A percentile compares a stretch with the other conserved stretches of the same genome.
These are phyloP conservation scores for Podaxis sp. DNA, from an alignment of 768 basidiomycete species.

Conservation along the genomic window DNA sequence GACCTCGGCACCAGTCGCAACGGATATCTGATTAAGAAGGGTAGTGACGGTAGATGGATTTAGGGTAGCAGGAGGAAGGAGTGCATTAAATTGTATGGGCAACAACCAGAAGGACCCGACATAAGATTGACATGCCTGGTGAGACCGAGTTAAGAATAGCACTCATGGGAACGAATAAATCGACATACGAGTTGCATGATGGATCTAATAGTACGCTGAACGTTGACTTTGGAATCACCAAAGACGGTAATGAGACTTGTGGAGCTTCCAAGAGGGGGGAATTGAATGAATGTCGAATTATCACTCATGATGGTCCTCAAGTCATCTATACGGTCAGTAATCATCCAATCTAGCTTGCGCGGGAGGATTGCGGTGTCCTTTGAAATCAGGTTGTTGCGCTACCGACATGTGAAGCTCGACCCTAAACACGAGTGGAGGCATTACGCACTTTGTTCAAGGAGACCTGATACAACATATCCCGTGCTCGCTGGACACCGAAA, in stretches of 20 bases:
- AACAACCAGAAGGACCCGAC: slow-evolving; percentile 97
- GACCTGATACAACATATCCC: slow-evolving; percentile 92
- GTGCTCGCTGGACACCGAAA: slow-evolving; percentile 90
- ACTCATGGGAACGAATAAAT: neutral
- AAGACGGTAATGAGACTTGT: slow-evolving; percentile 92
- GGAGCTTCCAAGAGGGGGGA: slow-evolving; percentile 89
- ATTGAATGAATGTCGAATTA: slow-evolving; percentile 94
- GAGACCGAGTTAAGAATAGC: neutral
- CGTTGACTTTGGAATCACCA: slow-evolving; percentile 91
- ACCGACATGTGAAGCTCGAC: slow-evolving; percentile 5
- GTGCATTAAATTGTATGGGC: slow-evolving; percentile 89
- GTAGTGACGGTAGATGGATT: slow-evolving; percentile 81
- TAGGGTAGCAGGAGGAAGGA: slow-evolving; percentile 78
- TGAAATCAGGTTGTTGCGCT: slow-evolving; percentile 90
- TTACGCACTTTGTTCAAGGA: slow-evolving; percentile 77
- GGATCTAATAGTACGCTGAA: slow-evolving; percentile 89
- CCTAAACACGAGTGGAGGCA: slow-evolving; percentile 7
- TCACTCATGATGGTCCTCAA: slow-evolving; percentile 92
- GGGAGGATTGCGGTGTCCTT: slow-evolving; percentile 93
- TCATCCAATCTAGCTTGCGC: slow-evolving; percentile 97
- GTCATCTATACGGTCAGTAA: slow-evolving; percentile 94
- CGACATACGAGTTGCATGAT: slow-evolving; percentile 89
- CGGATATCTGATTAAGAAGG: slow-evolving; percentile 83
- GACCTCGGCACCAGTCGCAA: slow-evolving; percentile 86
- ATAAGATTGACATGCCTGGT: slow-evolving; percentile 90